Base-by-base conservation (phyloP, 306 rosid species). In the Senna tora region DNA sequence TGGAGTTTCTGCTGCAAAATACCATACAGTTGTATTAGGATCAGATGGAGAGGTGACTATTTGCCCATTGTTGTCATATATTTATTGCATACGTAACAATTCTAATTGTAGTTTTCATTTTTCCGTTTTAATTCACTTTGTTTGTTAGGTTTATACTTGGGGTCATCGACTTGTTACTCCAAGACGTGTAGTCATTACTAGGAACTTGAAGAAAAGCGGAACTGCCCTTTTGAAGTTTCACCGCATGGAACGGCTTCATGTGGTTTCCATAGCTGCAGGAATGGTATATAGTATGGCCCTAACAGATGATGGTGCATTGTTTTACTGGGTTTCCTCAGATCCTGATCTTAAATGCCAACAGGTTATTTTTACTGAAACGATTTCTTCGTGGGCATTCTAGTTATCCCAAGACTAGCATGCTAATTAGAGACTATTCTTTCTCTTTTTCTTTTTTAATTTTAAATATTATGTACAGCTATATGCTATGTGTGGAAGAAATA, bases 121-220 rank as follows among this genome's bases (percentile, higher is more conserved):
- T 68, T 56, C 33, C 14, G 52, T 59, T 78, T 22, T 49, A 67
- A 19, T 53, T 79, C 52, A 33, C 67, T 62, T 10, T 59, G 65
- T 79, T 81, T 56, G 67, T 72, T 82, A 94, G 98, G 98, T 91
- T 32, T 91, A 83, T 84, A 91, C 98, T 65, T 94, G 98, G 97
- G 98, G 97, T 72, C 96, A 94, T 87, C 88, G 91, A 36, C 91
- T 89, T 69, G 98, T 94, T 66, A 91, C 92, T 28, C 97, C 98
- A 38, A 88, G 77, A 77, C 96, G 98, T 51, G 97, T 91, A 19
- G 87, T 94, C 28, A 77, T 94, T 34, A 75, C 87, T 75, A 89
- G 97, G 85, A 91, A 86, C 86, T 87, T 94, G 21, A 94, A 91
- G 87, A 94, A 89, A 84, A 73, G 92, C 66, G 95, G 97, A 71